Base-by-base conservation (phyloP, 2,329 filamentous ascomycete species). In the Hymenoscyphus repandus region DNA sequence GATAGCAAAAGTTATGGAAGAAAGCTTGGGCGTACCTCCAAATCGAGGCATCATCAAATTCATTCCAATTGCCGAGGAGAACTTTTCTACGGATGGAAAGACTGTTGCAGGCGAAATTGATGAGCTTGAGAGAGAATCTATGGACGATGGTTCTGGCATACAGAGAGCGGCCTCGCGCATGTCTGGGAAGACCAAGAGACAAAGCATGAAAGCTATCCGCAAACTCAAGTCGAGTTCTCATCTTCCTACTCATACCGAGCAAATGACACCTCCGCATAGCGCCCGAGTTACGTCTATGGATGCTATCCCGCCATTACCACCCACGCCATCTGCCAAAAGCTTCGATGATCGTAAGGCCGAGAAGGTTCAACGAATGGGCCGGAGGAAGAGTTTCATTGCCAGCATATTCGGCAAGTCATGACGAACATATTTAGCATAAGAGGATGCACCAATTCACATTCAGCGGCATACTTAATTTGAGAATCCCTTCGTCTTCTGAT, bases 41-140 rank as follows among this genome's bases (percentile, higher is more conserved):
- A 73, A 79, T 1, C 78, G 88, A 36, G 90, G 90, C 1, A 75
- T 90, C 32, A 70, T 96, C 50, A 82, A 83, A 32, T 96, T 92
- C 61, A 69, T 82, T 6, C 72, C 85, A 1, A 78, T 89, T 4
- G 67, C 77, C 0, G 88, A 92, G 61, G 85, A 89, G 50, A 85
- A 86, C 55, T 69, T 88, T 13, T 89, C 86, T 0, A 83, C 76
- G 47, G 83, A 84, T 47, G 85, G 88, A 10, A 82, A 74, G 57
- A 95, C 88, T 0, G 72, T 88, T 13, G 74, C 80, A 15, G 80
- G 82, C 11, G 82, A 88, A 60, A 80, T 89, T 41, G 80, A 86
- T 47, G 78, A 81, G 31, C 36, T 65, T 20, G 61, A 62, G 42
- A 59, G 53, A 30, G 56, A 59, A 39, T 45, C 34, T 0, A 43